Conservation (phyloP, 345 rosid genomes). For the Boechera stricta region DNA sequence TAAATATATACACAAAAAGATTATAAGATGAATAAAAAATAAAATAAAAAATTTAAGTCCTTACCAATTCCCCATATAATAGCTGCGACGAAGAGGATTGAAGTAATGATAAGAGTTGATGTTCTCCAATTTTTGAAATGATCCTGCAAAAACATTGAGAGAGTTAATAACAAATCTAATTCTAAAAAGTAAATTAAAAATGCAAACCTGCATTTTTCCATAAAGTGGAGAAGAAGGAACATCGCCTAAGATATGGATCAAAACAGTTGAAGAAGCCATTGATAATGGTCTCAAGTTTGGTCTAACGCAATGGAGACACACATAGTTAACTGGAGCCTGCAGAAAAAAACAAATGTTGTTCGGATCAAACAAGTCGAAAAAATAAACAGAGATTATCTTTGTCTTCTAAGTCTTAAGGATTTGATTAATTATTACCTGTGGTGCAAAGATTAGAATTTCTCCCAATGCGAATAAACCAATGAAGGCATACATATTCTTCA, state of each 20-base stretch:
- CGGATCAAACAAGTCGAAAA: neutral
- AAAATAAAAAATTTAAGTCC: neutral
- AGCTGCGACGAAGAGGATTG: conserved; percentile 79
- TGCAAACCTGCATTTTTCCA: conserved; percentile 81
- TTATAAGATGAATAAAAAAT: neutral
- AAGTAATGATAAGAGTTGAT: conserved; percentile 81
- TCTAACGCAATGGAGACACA: conserved; percentile 89
- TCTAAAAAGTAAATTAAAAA: neutral
- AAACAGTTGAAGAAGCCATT: conserved; percentile 91
- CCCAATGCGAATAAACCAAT: conserved; percentile 79
- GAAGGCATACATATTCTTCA: conserved; percentile 75
- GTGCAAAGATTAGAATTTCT: conserved; percentile 88
- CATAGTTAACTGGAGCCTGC: conserved; percentile 95
- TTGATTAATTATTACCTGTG: conserved; percentile 67
- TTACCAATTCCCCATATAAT: conserved; percentile 83
- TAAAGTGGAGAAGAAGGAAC: conserved; percentile 99
- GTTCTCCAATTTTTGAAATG: conserved; percentile 73
- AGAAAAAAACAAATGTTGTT: conserved; percentile 1
- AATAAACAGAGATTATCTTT: conserved; percentile 17
- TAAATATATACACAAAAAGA: neutral
- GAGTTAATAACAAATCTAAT: conserved; percentile 2
- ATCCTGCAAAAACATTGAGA: conserved; percentile 53
- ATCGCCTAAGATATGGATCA: conserved; percentile 94
- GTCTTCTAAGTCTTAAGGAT: neutral
- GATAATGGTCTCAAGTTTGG: conserved; percentile 93